Evolutionary conservation across 1,284 basidiomycete species (phyloP).

Genomic region (Psilocybe mexicana): DNA sequence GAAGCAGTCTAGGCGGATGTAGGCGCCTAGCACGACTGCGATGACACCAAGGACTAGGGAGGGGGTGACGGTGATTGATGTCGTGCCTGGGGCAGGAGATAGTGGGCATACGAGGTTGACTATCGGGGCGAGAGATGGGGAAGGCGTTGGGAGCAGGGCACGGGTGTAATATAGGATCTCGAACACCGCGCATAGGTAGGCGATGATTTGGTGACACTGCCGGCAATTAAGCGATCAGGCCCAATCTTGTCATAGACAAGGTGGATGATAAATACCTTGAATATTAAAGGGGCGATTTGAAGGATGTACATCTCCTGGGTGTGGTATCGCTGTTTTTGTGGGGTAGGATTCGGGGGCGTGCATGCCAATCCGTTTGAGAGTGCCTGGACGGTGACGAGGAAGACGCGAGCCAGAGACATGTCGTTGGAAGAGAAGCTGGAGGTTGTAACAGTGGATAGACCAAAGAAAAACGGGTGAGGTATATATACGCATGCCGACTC

Average conservation of each 20-base stretch:
- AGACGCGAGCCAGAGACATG: constrained; percentile 45
- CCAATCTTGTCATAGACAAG: not conserved
- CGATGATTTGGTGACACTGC: constrained; percentile 51
- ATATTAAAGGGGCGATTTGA: constrained; percentile 57
- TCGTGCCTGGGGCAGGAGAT: constrained; percentile 28
- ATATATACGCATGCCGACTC: constrained; percentile 12
- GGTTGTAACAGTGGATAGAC: not conserved
- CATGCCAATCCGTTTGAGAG: constrained; percentile 54
- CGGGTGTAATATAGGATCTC: constrained; percentile 51
- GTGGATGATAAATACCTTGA: constrained; percentile 41
- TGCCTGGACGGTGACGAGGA: constrained; percentile 51
- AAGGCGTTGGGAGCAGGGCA: constrained; percentile 27
- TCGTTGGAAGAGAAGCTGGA: not conserved
- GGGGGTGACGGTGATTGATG: constrained; percentile 42
- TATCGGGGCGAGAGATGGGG: constrained; percentile 26
- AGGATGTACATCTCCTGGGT: constrained; percentile 53
- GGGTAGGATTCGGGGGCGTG: constrained; percentile 61
- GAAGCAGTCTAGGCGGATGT: constrained; percentile 49
- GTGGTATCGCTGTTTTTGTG: constrained; percentile 52
- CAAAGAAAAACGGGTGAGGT: constrained; percentile 3
- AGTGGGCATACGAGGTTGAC: constrained; percentile 34
- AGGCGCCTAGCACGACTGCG: constrained; percentile 47
- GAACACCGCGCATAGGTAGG: constrained; percentile 50
- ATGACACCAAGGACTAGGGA: constrained; percentile 51
- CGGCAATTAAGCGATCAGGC: not conserved